Conservation (phyloP, 441 rosid genomes). For the Sinapis alba region DNA sequence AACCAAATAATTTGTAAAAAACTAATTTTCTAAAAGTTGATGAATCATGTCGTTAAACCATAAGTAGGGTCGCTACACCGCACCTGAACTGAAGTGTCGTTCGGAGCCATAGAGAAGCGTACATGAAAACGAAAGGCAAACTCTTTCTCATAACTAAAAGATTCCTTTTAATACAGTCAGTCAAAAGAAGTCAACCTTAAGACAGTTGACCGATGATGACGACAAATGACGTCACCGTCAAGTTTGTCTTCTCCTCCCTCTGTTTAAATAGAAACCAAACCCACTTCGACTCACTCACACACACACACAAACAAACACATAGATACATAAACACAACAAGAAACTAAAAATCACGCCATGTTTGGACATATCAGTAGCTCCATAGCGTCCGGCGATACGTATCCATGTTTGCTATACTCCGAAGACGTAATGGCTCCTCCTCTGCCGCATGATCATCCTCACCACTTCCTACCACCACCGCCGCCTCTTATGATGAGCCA, state of each 20-base stretch:
- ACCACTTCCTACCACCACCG: conserved; percentile 39
- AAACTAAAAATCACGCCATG: conserved; percentile 35
- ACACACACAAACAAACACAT: too few species aligned
- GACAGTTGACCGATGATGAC: conserved; percentile 31
- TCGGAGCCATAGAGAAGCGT: conserved; percentile 1
- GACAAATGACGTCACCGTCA: conserved; percentile 48
- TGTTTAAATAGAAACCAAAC: conserved; percentile 42
- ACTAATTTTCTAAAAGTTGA: too few species aligned
- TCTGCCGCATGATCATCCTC: conserved; percentile 30
- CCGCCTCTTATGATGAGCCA: conserved; percentile 36
- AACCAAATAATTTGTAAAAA: too few species aligned
- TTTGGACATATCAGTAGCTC: conserved; percentile 43
- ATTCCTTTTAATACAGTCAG: conserved; percentile 14
- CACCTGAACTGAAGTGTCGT: too few species aligned
- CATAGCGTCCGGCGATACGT: conserved; percentile 19
- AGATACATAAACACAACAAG: not conserved
- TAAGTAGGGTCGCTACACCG: too few species aligned
- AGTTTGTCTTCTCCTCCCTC: conserved; percentile 5
- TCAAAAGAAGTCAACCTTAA: conserved; percentile 47
- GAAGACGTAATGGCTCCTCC: conserved; percentile 29
- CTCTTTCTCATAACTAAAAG: not conserved
- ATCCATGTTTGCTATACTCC: conserved; percentile 33
- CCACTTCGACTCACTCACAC: conserved; percentile 20
- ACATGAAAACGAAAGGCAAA: conserved; percentile 32
- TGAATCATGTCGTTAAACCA: too few species aligned